Base-by-base conservation (phyloP, 2,329 filamentous ascomycete species). In the Phoma sp. region DNA sequence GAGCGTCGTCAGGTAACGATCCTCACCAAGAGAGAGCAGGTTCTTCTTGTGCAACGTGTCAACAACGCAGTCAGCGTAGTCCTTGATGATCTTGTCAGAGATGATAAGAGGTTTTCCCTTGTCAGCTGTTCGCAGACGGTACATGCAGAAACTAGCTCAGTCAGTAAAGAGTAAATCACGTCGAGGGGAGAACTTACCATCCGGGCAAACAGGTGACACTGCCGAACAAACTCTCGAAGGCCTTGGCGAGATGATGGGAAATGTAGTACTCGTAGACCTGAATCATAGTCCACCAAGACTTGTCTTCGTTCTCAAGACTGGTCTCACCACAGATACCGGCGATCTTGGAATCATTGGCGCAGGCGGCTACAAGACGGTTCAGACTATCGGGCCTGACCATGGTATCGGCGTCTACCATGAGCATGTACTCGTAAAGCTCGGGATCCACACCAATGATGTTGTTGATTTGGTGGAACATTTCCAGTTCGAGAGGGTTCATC, bases 191-290 rank as follows among this genome's bases (percentile, higher is more conserved):
- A 30, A 86, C 90, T 80, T 86, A 97, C 93, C 95, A 99, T 84
- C 95, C 95, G 61, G 95, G 95, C 80, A 99, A 87, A 88, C 95
- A 99, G 55, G 95, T 99, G 57, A 99, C 95, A 75, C 91, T 96
- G 71, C 93, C 95, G 71, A 99, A 99, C 57, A 99, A 85, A 57
- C 92, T 97, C 75, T 99, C 95, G 72, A 99, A 99, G 58, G 95
- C 91, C 80, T 99, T 99, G 48, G 95, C 83, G 74, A 99, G 80
- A 77, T 99, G 90, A 82, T 99, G 95, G 27, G 95, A 98, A 71
- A 99, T 99, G 76, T 93, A 99, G 81, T 99, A 99, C 76, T 99
- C 95, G 79, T 99, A 99, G 61, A 99, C 95, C 75, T 99, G 95
- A 69, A 99, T 99, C 95, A 99, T 99, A 10, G 95, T 99, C 91